Base-by-base conservation (phyloP, 345 rosid genomes). In the Atalantia buxifolia region DNA sequence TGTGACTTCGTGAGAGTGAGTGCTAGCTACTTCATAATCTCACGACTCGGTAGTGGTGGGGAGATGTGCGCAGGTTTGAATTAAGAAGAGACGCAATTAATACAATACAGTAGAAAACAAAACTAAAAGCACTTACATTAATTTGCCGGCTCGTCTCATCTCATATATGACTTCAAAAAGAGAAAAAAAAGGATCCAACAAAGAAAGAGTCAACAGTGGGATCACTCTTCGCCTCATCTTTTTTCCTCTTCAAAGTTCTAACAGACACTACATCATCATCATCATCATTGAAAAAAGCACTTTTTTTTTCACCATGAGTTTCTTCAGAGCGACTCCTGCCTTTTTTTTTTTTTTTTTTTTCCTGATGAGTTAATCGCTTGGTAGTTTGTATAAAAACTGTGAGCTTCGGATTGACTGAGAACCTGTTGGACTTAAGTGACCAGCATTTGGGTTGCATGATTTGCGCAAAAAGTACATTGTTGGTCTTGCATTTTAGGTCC, bases 101-200 rank as follows among this genome's bases (percentile, higher is more conserved):
- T 42, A 12, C 16, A 10, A 42, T 42, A 42, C 48, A 12, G 48
- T 42, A 70, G 62, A 71, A 56, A 27, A 19, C 16, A 42, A 56
- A 57, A 60, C 48, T 16, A 56, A 57, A 66, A 50, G 64, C 42
- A 24, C 10, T 28, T 57, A 36, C 48, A 55, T 72, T 64, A 66
- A 71, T 80, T 78, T 66, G 80, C 86, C 78, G 80, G 85, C 84
- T 84, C 62, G 5, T 53, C 56, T 16, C 62, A 18, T 53, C 56
- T 16, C 6, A 4, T 53, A 14, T 53, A 71, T 57, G 71, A 53
- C 53, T 66, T 50, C 7, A 4, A 18, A n/a, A 38, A 30, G 25
- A 48, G 1, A 25, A 33, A 42, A 42, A 36, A 66, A 75, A 36
- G 18, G 18, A 4, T 9, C 81, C 25, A 18, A 0, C 40, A 72